Evolutionary conservation across 805 yeast genomes (phyloP), one percentile per base, ranked within the genome.

Genomic region (Yamadazyma laniorum): DNA sequence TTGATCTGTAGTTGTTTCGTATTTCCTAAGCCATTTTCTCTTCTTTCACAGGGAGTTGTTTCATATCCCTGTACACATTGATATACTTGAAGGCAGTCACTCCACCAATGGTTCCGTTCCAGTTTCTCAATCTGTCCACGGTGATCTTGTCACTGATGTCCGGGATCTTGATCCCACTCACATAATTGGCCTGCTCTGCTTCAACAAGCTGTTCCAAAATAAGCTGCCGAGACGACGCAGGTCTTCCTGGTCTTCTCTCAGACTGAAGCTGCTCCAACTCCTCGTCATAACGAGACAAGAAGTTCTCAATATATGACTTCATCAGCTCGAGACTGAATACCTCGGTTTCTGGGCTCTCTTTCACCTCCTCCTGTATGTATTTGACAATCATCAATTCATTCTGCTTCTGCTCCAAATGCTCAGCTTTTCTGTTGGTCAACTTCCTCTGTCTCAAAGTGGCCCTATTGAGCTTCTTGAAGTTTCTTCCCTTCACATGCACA

Each of bases 71-170:
- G 18, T 59, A 51, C 25, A 74, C 50, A 19, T 52, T 53, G 6
- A 72, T 59, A 45, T 77, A 72, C 44, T 77, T 79, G 52, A 88
- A 67, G 14, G 75, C 71, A 28, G 82, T 80, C 36, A 82, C 62
- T 14, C 93, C 88, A 32, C 96, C 96, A 51, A 77, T 67, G 8
- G 85, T 79, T 18, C 93, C 90, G 51, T 85, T 83, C 97, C 97
- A 91, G 4, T 63, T 59, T 53, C 81, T 72, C 47, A 91, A 62
- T 25, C 68, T 63, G 26, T 67, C 63, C 2, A 87, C 91, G 4
- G 80, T 82, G 6, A 62, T 68, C 26, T 59, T 62, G 48, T 80
- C 81, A 3, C 80, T 66, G 44, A 91, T 58, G 58, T 88, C 89
- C 1, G 96, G 96, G 4, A 83, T 68, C 33, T 70, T 65, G 61